Evolutionary conservation across 768 basidiomycete species (phyloP).

Genomic region (Mycena floridula): DNA sequence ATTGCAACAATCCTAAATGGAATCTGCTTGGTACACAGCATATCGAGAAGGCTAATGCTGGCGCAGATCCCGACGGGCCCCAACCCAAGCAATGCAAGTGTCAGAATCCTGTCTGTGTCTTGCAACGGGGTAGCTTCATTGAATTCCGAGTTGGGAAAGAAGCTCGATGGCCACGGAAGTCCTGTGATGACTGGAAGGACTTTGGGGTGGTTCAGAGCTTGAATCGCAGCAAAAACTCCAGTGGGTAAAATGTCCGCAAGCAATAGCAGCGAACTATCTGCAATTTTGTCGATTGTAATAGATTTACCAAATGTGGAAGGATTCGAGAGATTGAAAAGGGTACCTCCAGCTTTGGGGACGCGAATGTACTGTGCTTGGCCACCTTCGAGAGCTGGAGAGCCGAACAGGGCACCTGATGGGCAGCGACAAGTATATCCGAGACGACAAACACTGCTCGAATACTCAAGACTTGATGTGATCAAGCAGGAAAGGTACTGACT

Average conservation of each 20-base stretch:
- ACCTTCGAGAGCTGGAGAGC: constrained; percentile 58
- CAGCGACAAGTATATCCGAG: constrained; percentile 72
- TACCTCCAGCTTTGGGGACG: constrained; percentile 76
- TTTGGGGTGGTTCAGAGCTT: constrained; percentile 71
- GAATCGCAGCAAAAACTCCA: constrained; percentile 69
- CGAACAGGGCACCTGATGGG: constrained; percentile 54
- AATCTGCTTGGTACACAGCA: constrained; percentile 36
- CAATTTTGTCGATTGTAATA: constrained; percentile 24
- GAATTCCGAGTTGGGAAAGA: constrained; percentile 17
- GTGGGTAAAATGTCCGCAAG: constrained; percentile 79
- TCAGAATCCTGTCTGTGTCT: constrained; percentile 44
- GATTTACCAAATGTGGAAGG: constrained; percentile 38
- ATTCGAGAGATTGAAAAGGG: constrained; percentile 57
- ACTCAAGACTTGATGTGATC: not conserved
- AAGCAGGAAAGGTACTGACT: constrained; percentile 38
- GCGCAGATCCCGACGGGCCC: constrained; percentile 79
- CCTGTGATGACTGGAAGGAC: constrained; percentile 53
- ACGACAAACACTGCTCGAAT: constrained; percentile 59
- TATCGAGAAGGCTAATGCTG: constrained; percentile 56
- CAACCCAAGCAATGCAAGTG: constrained; percentile 64
- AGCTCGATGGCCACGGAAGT: constrained; percentile 50
- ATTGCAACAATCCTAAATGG: constrained; percentile 56
- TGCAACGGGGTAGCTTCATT: constrained; percentile 28
- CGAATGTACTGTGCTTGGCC: constrained; percentile 79
- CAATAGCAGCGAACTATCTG: constrained; percentile 63